Evolutionary conservation across 1,284 basidiomycete species (phyloP), one percentile per base, ranked within the genome.

Genomic region (Apiotrichum brassicae): DNA sequence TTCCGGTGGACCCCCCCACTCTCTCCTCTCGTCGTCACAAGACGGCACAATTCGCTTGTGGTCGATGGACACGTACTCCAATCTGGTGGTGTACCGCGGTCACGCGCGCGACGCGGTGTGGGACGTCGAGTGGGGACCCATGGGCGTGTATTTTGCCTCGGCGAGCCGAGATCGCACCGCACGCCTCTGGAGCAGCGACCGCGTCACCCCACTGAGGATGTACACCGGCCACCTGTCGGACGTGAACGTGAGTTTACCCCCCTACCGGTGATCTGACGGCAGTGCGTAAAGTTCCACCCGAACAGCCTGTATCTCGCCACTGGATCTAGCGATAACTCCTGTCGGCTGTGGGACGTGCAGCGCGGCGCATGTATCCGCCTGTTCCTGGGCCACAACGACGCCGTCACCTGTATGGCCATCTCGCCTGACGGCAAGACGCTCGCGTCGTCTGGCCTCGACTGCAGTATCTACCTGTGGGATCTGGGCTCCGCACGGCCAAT

Each of bases 271-370:
- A 5, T 18, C 32, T 33, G 2, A 40, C 37, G 12, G 24, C 61
- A 97, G 92, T 94, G 90, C 70, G 81, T 99, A 26, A 81, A 83
- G 66, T 99, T 98, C 76, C 95, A 99, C 71, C 93, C 94, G 0
- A 99, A 99, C 69, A 93, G 91, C 22, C 75, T 99, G 26, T 99
- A 98, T 73, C 82, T 99, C 19, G 94, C 92, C 2, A 98, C 95
- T 0, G 95, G 92, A 4, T 97, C 93, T 0, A 91, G 86, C 59
- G 95, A 99, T 70, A 86, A 88, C 78, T 93, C 93, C 6, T 90
- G 91, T 55, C 82, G 95, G 38, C 73, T 99, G 33, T 99, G 95
- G 95, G 95, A 99, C 67, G 89, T 97, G n/a, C 95, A 98, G 65
- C 83, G 86, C 26, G 95, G 95, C 6, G 80, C 84, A 3, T 95